Evolutionary conservation across 371 early-diverging fungal genomes (phyloP), one percentile per base, ranked within the genome.

Genomic region (Rhizopus microsporus): DNA sequence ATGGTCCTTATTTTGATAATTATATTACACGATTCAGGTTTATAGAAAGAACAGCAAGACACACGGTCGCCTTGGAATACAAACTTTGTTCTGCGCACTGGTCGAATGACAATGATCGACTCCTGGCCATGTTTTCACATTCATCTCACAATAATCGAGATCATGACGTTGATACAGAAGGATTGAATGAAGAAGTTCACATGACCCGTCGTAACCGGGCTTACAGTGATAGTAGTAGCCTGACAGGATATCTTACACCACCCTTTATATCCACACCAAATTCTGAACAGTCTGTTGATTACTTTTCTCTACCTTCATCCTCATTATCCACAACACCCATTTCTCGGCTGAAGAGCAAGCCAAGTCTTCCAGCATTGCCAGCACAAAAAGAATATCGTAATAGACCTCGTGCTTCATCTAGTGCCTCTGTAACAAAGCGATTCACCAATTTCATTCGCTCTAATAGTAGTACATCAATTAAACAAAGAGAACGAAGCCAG

Each of bases 1-100:
- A 81, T 13, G 94, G 93, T 3, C 93, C 96, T 15, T 89, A 85
- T 59, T 90, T 93, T 74, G 88, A 90, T 12, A 67, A 67, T 10
- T 79, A 56, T 60, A 70, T 78, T 32, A 75, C 72, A 39, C 80
- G 90, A 7, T 72, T 76, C 42, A 72, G 85, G 46, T 67, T 85
- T 17, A 77, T 90, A 30, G 86, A 85, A 45, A 82, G 86, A 57
- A 74, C 74, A 42, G 85, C 79, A 2, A 53, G 63, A 15, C 64
- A 72, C 7, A 15, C 46, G 4, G 67, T 65, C 44, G 66, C 67
- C 1, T 40, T 68, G 8, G 62, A 68, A 42, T 66, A 72, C 52
- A 62, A 54, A 0, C 54, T 72, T 1, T 72, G 72, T 23, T 56
- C 56, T 7, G 60, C 66, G 4, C 72, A 72, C 49, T 72, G 72